These are phyloP conservation scores for Fusarium sacchari DNA, from an alignment of 2,329 filamentous ascomycete genomes.

Conservation along the genomic window DNA sequence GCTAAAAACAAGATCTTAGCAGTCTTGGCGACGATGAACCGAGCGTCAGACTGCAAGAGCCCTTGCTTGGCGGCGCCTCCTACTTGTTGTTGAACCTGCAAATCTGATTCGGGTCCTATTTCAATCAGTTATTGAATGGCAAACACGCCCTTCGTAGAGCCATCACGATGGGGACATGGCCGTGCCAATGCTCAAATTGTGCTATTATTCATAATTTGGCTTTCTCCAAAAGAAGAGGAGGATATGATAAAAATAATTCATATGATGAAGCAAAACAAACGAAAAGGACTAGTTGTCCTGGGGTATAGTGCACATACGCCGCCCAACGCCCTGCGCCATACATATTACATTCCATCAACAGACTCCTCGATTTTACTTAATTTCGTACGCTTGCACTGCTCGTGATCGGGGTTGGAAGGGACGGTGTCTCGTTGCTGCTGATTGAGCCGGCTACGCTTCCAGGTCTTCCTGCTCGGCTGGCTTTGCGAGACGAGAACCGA, in stretches of 20 bases:
- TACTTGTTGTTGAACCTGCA: neutral
- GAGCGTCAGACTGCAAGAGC: neutral
- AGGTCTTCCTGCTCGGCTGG: conserved; percentile 43
- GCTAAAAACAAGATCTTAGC: neutral
- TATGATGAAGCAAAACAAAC: conserved; percentile 5
- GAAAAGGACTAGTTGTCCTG: conserved; percentile 2
- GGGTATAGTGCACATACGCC: conserved; percentile 37
- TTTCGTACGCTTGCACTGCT: conserved; percentile 11
- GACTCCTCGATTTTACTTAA: neutral
- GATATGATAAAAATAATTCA: neutral
- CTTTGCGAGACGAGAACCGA: conserved; percentile 49
- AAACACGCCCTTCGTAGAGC: neutral
- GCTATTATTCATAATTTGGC: neutral
- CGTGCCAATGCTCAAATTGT: neutral
- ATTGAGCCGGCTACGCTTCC: conserved; percentile 49
- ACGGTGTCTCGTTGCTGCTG: conserved; percentile 45
- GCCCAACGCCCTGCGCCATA: conserved; percentile 19
- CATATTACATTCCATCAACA: conserved; percentile 4
- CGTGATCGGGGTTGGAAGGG: conserved; percentile 28
- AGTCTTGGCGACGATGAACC: neutral
- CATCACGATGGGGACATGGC: neutral
- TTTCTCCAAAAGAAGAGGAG: neutral
- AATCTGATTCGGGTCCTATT: neutral
- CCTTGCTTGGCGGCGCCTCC: neutral
- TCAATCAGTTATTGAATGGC: neutral